Conservation (phyloP, 805 yeast species). For the Lipomyces yamanashiensis region DNA sequence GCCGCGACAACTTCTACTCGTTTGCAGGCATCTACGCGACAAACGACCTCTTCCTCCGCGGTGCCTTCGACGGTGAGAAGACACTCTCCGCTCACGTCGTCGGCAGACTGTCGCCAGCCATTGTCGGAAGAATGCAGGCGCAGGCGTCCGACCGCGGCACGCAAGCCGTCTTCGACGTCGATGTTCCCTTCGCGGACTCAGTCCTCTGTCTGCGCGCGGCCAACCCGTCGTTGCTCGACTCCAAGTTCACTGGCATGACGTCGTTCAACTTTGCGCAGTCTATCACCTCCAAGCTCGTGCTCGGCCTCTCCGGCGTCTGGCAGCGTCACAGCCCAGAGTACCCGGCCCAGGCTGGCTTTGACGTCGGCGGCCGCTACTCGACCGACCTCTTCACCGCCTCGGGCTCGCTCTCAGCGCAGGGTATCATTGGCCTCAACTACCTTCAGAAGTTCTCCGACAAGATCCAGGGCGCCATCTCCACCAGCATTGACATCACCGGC, state of each 20-base stretch:
- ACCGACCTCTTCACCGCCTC: slow-evolving; percentile 90
- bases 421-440: slow-evolving; percentile 84
- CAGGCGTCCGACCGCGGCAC: slow-evolving; percentile 34
- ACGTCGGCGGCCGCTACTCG: slow-evolving; percentile 88
- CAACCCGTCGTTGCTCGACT: slow-evolving; percentile 81
- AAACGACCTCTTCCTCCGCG: slow-evolving; percentile 85
- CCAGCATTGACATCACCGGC: slow-evolving; percentile 59
- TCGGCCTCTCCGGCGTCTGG: slow-evolving; percentile 93
- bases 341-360: slow-evolving; percentile 90
- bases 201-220: slow-evolving; percentile 86
- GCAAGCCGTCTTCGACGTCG: slow-evolving; percentile 96
- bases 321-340: slow-evolving; percentile 61
- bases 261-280: slow-evolving; percentile 91
- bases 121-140: slow-evolving; percentile 27
- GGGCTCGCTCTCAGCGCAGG: slow-evolving; percentile 89
- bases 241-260: slow-evolving; percentile 85
- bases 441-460: slow-evolving; percentile 92
- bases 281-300: slow-evolving; percentile 76
- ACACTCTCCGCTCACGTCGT: slow-evolving; percentile 28
- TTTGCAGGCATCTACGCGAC: slow-evolving; percentile 87
- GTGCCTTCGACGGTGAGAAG: slow-evolving; percentile 82
- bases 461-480: slow-evolving; percentile 93
- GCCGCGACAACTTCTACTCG: slow-evolving; percentile 80
- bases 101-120: slow-evolving; percentile 21
- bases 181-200: slow-evolving; percentile 86